Evolutionary conservation across 345 rosid species (phyloP).

Genomic region (Arabidopsis suecica): DNA sequence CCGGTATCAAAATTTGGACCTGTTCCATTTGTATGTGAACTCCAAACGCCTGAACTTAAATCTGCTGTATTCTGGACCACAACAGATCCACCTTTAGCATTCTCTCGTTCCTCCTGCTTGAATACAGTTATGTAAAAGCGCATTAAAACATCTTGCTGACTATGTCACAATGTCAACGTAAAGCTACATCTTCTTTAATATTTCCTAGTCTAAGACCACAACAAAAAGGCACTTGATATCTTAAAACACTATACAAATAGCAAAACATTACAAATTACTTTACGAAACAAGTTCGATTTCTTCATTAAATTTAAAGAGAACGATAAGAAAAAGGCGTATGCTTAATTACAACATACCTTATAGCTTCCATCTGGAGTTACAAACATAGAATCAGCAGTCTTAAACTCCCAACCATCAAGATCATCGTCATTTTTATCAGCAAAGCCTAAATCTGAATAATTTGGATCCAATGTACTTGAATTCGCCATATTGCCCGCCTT

Average conservation of each 20-base stretch:
- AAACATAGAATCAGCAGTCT: constrained; percentile 43
- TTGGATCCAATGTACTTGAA: constrained; percentile 33
- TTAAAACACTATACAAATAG: neutral
- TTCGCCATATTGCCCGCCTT: constrained; percentile 17
- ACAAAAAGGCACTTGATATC: no score
- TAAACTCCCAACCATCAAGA: constrained; percentile 56
- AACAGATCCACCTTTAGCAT: constrained; percentile 13
- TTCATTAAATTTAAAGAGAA: neutral
- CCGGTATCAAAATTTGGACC: constrained; percentile 17
- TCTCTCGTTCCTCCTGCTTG: constrained; percentile 25
- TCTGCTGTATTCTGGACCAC: neutral
- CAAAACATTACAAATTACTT: neutral
- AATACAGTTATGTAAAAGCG: neutral
- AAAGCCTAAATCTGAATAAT: constrained; percentile 31
- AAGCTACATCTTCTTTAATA: neutral
- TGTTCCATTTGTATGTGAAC: constrained; percentile 34
- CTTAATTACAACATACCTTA: constrained; percentile 41
- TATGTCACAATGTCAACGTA: neutral
- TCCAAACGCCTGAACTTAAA: constrained; percentile 27
- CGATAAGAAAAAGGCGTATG: neutral
- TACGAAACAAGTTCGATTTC: neutral
- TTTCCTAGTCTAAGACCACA: no score
- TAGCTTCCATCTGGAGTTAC: neutral
- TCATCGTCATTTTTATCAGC: constrained; percentile 40
- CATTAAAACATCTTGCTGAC: neutral